Evolutionary conservation across 768 basidiomycete genomes (phyloP).

Genomic region (Lactifluus hygrophoroides): DNA sequence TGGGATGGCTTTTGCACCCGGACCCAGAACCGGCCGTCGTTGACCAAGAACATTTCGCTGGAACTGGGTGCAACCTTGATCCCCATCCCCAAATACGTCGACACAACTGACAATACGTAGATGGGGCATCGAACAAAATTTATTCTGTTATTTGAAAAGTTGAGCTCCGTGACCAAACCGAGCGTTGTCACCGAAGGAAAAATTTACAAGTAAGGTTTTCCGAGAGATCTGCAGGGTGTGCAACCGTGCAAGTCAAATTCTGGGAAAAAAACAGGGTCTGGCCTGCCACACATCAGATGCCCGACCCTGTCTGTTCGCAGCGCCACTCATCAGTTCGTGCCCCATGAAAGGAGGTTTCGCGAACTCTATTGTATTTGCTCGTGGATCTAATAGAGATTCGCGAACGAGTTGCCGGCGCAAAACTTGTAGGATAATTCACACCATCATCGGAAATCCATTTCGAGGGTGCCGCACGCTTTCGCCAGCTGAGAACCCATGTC

Average conservation of each 20-base stretch:
- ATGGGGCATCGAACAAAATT: neutral
- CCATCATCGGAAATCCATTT: neutral
- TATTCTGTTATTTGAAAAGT: conserved; percentile 2
- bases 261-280: neutral
- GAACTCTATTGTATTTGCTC: neutral
- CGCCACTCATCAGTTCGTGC: conserved; percentile 7
- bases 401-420: neutral
- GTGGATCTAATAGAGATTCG: neutral
- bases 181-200: neutral
- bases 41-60: too few species aligned
- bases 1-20: neutral
- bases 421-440: neutral
- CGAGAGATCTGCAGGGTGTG: neutral
- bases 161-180: neutral
- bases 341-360: neutral
- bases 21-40: too few species aligned
- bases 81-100: neutral
- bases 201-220: neutral
- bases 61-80: neutral
- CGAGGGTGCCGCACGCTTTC: neutral
- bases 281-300: neutral
- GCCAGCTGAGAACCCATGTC: neutral
- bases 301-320: conserved; percentile 3
- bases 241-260: neutral
- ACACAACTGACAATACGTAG: neutral